Base-by-base conservation (phyloP, 2,329 filamentous ascomycete species). In the Purpureocillium lavendulum region DNA sequence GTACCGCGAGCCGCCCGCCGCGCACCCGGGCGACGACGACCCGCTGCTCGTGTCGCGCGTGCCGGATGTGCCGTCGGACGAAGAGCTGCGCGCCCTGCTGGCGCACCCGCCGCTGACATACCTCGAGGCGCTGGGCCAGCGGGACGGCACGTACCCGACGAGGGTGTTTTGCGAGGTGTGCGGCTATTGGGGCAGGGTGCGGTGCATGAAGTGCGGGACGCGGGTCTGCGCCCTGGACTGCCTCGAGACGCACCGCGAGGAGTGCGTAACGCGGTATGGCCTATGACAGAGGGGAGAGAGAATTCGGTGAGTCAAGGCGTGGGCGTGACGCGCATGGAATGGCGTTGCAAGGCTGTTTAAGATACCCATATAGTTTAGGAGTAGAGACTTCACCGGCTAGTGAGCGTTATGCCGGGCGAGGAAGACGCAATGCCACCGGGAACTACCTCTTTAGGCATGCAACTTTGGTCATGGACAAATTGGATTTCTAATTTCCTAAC, bases 201-300 rank as follows among this genome's bases (percentile, higher is more conserved):
- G 73, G 59, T 90, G 85, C 62, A 73, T 81, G 58, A 86, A 84
- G 65, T 90, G 85, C 61, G 84, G 84, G n/a, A 75, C 75, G 34
- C 71, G 81, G 51, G 79, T 86, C n/a, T 90, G 85, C 57, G 84
- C 83, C 30, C 59, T 89, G 48, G 80, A 85, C 43, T 89, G 85
- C 52, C 69, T 87, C 50, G 77, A 79, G 53, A 69, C 73, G 45
- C 85, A 90, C 58, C 73, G 79, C 39, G 82, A 85, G 58, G 83
- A 84, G 50, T 82, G 80, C 49, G 72, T 86, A 45, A 74, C 77
- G 42, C 68, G 80, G 51, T 82, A 82, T 53, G 77, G 77, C 11
- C 35, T 66, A 14, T 67, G 49, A 60, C n/a, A 14, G 21, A 26
- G 10, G 21, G 10, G 21, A 26, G 21, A 26, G 21, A 5, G 21